Conservation (phyloP, 441 rosid genomes). For the Erodium trifolium region DNA sequence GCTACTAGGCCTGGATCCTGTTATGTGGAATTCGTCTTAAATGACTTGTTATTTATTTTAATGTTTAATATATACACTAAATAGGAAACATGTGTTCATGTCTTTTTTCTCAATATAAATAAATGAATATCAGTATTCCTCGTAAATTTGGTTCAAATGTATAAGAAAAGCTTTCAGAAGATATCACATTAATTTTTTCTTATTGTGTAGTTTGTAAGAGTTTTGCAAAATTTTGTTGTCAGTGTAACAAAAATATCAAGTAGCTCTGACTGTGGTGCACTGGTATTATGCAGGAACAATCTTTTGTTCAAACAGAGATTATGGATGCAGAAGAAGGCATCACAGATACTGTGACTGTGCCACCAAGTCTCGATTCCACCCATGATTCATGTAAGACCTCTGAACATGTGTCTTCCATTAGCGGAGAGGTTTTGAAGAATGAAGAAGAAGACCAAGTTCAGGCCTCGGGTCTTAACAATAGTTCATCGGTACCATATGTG, state of each 20-base stretch:
- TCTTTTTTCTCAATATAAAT: not conserved
- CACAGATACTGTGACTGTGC: constrained; percentile 25
- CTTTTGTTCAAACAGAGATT: constrained; percentile 24
- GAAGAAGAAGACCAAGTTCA: constrained; percentile 31
- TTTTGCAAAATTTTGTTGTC: not conserved
- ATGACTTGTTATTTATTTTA: not conserved
- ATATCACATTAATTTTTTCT: not conserved
- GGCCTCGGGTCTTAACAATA: constrained; percentile 26
- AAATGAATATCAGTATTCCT: not conserved
- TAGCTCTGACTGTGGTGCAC: constrained; percentile 1
- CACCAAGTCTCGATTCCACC: constrained; percentile 30
- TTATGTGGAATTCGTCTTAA: not conserved
- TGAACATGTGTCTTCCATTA: constrained; percentile 32
- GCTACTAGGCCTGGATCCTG: not conserved
- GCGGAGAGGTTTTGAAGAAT: constrained; percentile 33
- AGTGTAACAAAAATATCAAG: constrained; percentile 12
- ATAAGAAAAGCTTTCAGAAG: not conserved
- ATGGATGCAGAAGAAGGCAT: constrained; percentile 25
- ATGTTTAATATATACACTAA: not conserved
- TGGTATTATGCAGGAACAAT: constrained; percentile 35
- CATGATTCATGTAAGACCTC: constrained; percentile 33
- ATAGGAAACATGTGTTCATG: not conserved
- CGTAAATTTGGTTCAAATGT: not conserved
- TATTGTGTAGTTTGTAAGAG: not conserved
- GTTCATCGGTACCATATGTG: constrained; percentile 32